These are phyloP conservation scores for Jamesozyma piceae DNA, from an alignment of 805 yeast genomes.

Conservation along the genomic window DNA sequence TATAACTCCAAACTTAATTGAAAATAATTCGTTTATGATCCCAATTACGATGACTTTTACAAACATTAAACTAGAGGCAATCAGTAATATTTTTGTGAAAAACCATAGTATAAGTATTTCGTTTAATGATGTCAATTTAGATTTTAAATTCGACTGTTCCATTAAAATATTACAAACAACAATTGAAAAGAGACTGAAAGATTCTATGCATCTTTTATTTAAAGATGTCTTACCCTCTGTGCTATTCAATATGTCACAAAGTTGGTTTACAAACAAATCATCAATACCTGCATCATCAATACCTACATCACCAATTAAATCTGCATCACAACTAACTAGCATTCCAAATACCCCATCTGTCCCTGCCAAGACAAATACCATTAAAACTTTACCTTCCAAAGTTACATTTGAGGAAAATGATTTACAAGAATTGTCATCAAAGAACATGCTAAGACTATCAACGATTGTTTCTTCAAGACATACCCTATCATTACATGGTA, in stretches of 20 bases:
- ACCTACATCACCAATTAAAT: constrained; percentile 2
- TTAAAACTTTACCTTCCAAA: constrained; percentile 1
- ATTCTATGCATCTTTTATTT: constrained; percentile 28
- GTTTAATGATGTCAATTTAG: constrained; percentile 31
- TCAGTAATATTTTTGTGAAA: constrained; percentile 28
- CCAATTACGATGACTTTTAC: constrained; percentile 30
- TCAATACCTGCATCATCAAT: neutral
- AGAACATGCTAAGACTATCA: constrained; percentile 56
- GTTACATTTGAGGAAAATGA: constrained; percentile 23
- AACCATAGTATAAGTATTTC: constrained; percentile 28
- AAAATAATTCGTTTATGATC: constrained; percentile 28
- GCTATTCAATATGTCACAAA: constrained; percentile 29
- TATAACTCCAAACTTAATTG: constrained; percentile 26
- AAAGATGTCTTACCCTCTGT: constrained; percentile 29
- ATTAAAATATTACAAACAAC: constrained; percentile 28
- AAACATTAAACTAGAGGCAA: constrained; percentile 28
- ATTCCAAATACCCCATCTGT: neutral
- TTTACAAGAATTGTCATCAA: constrained; percentile 44
- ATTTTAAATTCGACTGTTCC: constrained; percentile 31
- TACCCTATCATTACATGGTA: constrained; percentile 63
- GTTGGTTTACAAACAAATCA: constrained; percentile 19
- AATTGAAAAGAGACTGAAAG: constrained; percentile 28
- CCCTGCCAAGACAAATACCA: neutral
- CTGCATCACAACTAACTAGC: neutral
- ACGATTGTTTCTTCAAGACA: constrained; percentile 67